Evolutionary conservation across 495 filamentous ascomycete genomes (phyloP).

Genomic region (Aspergillus diversus): DNA sequence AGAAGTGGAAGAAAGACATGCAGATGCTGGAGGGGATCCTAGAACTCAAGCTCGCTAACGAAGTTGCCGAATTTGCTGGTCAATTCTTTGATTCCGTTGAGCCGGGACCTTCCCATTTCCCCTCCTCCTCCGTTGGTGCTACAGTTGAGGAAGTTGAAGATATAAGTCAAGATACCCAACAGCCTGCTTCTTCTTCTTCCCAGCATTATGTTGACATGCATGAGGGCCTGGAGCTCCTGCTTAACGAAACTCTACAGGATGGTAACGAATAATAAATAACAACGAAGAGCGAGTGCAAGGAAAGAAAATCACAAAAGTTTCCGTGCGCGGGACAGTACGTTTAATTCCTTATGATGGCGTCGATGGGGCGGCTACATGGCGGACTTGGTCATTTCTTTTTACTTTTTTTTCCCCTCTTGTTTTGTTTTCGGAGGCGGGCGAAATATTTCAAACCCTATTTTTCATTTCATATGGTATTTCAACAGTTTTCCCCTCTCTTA

Average conservation of each 20-base stretch:
- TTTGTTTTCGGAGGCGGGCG: too few species aligned
- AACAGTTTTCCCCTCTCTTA: too few species aligned
- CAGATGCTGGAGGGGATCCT: constrained; percentile 46
- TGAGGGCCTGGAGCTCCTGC: constrained; percentile 13
- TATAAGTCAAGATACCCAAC: constrained; percentile 5
- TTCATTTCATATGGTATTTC: too few species aligned
- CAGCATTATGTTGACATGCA: constrained; percentile 6
- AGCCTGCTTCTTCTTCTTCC: constrained; percentile 3
- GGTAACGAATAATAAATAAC: constrained; percentile 1
- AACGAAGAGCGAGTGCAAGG: neutral
- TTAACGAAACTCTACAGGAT: constrained; percentile 5
- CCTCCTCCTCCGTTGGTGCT: neutral
- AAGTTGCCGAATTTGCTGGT: constrained; percentile 49
- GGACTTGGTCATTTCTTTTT: too few species aligned
- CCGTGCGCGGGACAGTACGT: neutral
- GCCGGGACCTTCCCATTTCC: neutral
- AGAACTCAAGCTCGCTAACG: constrained; percentile 48
- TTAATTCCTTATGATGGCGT: too few species aligned
- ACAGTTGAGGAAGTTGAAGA: constrained; percentile 13
- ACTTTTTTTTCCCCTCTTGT: too few species aligned
- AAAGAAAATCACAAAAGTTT: neutral
- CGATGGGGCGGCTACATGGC: too few species aligned
- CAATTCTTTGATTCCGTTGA: constrained; percentile 47
- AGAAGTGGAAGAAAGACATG: constrained; percentile 52
- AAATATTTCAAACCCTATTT: too few species aligned